phyloP scores from a whole-genome alignment of 2,329 filamentous ascomycete species.

The Venturia effusa region DNA sequence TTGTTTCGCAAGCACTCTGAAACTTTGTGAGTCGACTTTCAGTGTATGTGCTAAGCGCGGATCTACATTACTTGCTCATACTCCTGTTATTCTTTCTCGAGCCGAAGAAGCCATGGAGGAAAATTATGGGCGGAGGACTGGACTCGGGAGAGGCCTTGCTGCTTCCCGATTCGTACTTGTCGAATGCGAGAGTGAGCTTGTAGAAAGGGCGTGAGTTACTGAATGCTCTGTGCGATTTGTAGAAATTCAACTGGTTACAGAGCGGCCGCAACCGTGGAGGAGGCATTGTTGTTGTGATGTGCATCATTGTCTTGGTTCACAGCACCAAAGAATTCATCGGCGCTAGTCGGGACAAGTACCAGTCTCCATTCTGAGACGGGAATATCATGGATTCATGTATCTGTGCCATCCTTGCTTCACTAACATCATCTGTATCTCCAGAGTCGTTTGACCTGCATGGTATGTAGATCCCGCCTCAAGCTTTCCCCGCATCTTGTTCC shows the following conservation, averaged over 20 bases:
- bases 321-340: not conserved
- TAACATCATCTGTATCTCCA: not conserved
- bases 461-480: not conserved
- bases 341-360: not conserved
- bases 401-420: not conserved
- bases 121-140: conserved; percentile 49
- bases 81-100: conserved; percentile 91
- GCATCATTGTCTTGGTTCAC: not conserved
- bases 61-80: conserved; percentile 72
- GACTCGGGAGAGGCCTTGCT: conserved; percentile 22
- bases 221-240: not conserved
- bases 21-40: not conserved
- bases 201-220: not conserved
- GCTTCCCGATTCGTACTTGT: conserved; percentile 47
- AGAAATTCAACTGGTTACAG: not conserved
- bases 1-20: conserved; percentile 68
- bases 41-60: conserved; percentile 3
- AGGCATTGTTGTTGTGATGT: not conserved
- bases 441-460: not conserved
- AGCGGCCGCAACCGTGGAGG: conserved; percentile 4
- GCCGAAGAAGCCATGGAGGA: conserved; percentile 88
- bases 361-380: not conserved
- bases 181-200: conserved; percentile 43
- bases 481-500: conserved; percentile 1
- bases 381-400: too few relatives aligned